phyloP scores from a whole-genome alignment of 1,139 yeast species.

The Spencermartinsiella ligniputridi region DNA sequence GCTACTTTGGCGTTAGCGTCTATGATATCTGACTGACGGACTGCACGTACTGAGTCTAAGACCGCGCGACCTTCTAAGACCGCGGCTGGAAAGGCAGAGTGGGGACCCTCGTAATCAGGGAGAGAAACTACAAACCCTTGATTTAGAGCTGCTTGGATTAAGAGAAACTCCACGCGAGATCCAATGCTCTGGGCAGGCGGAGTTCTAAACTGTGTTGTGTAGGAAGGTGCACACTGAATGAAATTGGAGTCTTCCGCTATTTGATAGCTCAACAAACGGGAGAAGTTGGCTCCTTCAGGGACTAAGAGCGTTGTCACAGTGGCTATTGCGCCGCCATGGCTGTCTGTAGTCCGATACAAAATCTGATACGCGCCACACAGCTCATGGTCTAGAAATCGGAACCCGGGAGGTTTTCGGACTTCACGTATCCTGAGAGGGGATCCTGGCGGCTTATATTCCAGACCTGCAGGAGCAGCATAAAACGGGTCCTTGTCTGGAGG shows the following conservation, averaged over 20 bases:
- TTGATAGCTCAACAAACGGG: slow-evolving; percentile 26
- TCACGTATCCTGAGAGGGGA: slow-evolving; percentile 15
- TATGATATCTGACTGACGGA: slow-evolving; percentile 19
- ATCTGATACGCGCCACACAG: slow-evolving; percentile 26
- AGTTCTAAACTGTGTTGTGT: slow-evolving; percentile 13
- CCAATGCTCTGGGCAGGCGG: slow-evolving; percentile 9
- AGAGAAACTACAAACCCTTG: slow-evolving; percentile 20
- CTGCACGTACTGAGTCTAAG: slow-evolving; percentile 23
- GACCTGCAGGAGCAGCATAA: slow-evolving; percentile 22
- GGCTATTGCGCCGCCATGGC: slow-evolving; percentile 24
- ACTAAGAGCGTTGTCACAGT: slow-evolving; percentile 28
- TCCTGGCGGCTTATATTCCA: slow-evolving; percentile 16
- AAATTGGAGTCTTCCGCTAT: slow-evolving; percentile 28
- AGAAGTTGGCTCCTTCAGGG: slow-evolving; percentile 19
- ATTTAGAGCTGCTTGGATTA: slow-evolving; percentile 16
- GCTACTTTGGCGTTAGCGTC: slow-evolving; percentile 15
- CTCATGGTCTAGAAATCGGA: slow-evolving; percentile 2
- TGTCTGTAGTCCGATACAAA: slow-evolving; percentile 24
- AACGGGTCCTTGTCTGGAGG: slow-evolving; percentile 23
- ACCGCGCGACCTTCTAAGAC: slow-evolving; percentile 19
- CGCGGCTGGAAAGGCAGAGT: slow-evolving; percentile 23
- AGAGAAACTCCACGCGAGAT: slow-evolving; percentile 10
- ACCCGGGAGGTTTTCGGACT: slow-evolving; percentile 15
- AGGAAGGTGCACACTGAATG: slow-evolving; percentile 30
- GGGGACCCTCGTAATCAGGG: slow-evolving; percentile 24